These are phyloP conservation scores for Chaetomidium leptoderma DNA, from an alignment of 495 filamentous ascomycete genomes.

Conservation along the genomic window DNA sequence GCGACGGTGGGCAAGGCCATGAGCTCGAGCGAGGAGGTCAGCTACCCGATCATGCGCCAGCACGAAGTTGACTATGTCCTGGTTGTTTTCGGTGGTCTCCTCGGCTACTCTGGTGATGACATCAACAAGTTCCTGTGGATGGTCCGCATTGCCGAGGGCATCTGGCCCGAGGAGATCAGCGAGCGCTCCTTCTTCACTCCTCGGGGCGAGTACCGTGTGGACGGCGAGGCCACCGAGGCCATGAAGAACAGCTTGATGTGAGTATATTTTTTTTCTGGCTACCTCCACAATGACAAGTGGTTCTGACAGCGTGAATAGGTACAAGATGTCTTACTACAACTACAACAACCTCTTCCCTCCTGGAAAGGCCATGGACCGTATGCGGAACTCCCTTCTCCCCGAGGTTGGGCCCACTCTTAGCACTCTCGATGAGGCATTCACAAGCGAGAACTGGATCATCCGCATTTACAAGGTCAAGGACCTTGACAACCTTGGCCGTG, in stretches of 20 bases:
- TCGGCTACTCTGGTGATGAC: constrained; percentile 99
- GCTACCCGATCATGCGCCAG: constrained; percentile 95
- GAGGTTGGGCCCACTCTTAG: constrained; percentile 80
- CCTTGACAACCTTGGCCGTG: constrained; percentile 89
- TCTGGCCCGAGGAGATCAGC: constrained; percentile 98
- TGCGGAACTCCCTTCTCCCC: constrained; percentile 77
- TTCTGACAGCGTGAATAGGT: constrained; percentile 59
- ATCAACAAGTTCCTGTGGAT: constrained; percentile 99
- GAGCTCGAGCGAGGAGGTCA: constrained; percentile 95
- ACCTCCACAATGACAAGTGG: background rate
- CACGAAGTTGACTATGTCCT: constrained; percentile 99
- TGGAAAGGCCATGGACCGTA: constrained; percentile 87
- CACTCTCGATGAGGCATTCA: constrained; percentile 94
- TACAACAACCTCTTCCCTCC: constrained; percentile 87
- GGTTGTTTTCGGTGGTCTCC: constrained; percentile 90
- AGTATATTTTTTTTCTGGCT: constrained; percentile 33
- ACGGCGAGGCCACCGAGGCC: constrained; percentile 87
- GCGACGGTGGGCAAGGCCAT: constrained; percentile 99
- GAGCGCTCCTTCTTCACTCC: constrained; percentile 96
- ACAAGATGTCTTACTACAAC: constrained; percentile 99
- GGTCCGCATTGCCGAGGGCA: constrained; percentile 98
- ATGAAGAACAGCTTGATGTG: constrained; percentile 99
- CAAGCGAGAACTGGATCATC: constrained; percentile 99
- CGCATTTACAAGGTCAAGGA: constrained; percentile 99
- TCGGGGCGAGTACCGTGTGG: constrained; percentile 92